Evolutionary conservation across 2,329 filamentous ascomycete species (phyloP).

Genomic region (Trichophyton equinum): DNA sequence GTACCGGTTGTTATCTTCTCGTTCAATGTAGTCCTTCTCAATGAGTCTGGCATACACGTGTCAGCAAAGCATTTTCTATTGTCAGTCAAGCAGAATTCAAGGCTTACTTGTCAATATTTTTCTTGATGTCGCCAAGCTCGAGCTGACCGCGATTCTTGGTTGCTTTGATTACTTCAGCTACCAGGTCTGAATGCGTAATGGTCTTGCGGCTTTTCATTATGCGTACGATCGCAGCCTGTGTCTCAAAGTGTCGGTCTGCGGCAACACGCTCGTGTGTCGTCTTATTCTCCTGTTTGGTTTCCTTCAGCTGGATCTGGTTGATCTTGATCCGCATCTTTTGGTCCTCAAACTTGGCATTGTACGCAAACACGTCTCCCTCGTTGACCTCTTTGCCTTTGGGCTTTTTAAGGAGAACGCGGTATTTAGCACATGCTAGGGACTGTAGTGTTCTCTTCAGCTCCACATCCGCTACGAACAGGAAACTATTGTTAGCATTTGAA

Average conservation of each 20-base stretch:
- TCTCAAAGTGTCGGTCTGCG: conserved; percentile 86
- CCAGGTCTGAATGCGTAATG: conserved; percentile 74
- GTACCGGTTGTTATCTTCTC: conserved; percentile 47
- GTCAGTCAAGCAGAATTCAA: conserved; percentile 1
- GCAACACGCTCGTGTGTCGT: conserved; percentile 83
- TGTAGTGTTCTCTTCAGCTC: conserved; percentile 87
- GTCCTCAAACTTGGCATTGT: conserved; percentile 66
- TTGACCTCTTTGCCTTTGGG: conserved; percentile 75
- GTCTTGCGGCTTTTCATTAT: conserved; percentile 93
- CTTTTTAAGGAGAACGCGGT: conserved; percentile 69
- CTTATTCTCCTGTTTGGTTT: conserved; percentile 90
- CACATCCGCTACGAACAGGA: conserved; percentile 41
- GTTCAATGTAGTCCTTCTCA: conserved; percentile 85
- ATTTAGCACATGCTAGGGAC: conserved; percentile 83
- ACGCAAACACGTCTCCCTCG: conserved; percentile 66
- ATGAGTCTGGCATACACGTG: conserved; percentile 49
- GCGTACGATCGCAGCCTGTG: conserved; percentile 87
- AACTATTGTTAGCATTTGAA: not conserved
- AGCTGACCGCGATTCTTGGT: conserved; percentile 78
- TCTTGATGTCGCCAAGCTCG: conserved; percentile 80
- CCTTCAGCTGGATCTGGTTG: conserved; percentile 95
- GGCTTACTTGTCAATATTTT: conserved; percentile 83
- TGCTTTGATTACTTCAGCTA: conserved; percentile 82
- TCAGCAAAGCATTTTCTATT: not conserved
- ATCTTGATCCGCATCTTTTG: conserved; percentile 89